Base-by-base conservation (phyloP, 1,139 yeast species). In the Debaryomyces psychrophilus region DNA sequence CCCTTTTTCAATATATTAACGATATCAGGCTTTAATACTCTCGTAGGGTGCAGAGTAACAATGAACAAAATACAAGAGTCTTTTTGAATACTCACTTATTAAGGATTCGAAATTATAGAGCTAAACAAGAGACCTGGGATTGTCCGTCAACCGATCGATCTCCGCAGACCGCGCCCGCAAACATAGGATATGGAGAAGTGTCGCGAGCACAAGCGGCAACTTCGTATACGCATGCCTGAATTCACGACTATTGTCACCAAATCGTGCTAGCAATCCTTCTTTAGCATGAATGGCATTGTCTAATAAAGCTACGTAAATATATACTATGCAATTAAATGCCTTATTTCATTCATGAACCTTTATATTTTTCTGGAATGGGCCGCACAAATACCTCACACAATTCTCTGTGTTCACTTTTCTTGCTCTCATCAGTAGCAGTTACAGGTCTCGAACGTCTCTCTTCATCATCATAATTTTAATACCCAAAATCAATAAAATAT, bases 401-500 rank as follows among this genome's bases (percentile, higher is more conserved):
- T 7, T 14, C 6, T 15, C 35, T 37, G 31, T 37, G 41, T 11
- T 37, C 41, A 6, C 25, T 17, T 27, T 37, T 37, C 20, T 15
- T 37, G 15, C n/a, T 25, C 12, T 15, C 34, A 15, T 18, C 25
- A 37, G 14, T 37, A 17, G 41, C 33, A 27, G 34, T 37, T 8
- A 18, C 22, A 4, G 41, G 34, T 12, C 41, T 14, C 2, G 41
- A 37, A 5, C 23, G 5, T 17, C 27, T 37, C 25, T 26, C 14
- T 1, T 37, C 27, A 11, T 29, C 23, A 15, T 14, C 3, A 31
- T 38, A 38, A 28, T 17, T 17, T 4, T 26, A 38, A 28, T 38
- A 38, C 33, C 41, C 41, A 22, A 38, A 37, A 15, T 37, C 41
- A 15, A 37, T 27, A 15, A 37, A 15, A 37, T 37, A 37, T 20